These are phyloP conservation scores for Deuterostichococcus epilithicus DNA, from an alignment of 139 green algal genomes.

Conservation along the genomic window DNA sequence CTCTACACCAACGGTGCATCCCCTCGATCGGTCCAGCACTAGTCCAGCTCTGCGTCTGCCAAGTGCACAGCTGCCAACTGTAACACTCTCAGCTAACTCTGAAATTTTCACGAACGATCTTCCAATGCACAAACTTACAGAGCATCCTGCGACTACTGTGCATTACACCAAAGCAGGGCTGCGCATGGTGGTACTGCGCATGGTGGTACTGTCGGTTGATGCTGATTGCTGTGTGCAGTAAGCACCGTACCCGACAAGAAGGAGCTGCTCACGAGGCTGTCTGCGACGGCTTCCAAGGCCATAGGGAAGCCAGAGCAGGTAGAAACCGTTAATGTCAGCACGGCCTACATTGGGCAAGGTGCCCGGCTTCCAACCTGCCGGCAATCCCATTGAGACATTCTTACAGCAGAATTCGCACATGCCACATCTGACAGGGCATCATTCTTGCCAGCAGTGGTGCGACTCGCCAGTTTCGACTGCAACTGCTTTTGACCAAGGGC, in stretches of 20 bases:
- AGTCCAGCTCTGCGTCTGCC: no score
- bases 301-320: conserved; percentile 53
- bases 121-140: no score
- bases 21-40: no score
- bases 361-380: no score
- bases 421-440: background rate
- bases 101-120: background rate
- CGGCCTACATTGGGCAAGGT: no score
- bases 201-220: background rate
- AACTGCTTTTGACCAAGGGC: no score
- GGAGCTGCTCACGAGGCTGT: conserved; percentile 36
- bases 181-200: background rate
- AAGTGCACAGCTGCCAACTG: background rate
- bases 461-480: no score
- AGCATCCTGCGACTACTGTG: background rate
- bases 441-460: no score
- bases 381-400: no score
- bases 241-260: conserved; percentile 31
- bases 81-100: background rate
- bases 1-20: conserved; percentile 19
- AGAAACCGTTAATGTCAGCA: background rate
- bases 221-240: background rate
- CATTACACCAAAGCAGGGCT: background rate
- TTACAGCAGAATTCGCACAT: background rate
- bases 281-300: conserved; percentile 27